Evolutionary conservation across 2,329 filamentous ascomycete species (phyloP).

Genomic region (Trichoderma afroharzianum): DNA sequence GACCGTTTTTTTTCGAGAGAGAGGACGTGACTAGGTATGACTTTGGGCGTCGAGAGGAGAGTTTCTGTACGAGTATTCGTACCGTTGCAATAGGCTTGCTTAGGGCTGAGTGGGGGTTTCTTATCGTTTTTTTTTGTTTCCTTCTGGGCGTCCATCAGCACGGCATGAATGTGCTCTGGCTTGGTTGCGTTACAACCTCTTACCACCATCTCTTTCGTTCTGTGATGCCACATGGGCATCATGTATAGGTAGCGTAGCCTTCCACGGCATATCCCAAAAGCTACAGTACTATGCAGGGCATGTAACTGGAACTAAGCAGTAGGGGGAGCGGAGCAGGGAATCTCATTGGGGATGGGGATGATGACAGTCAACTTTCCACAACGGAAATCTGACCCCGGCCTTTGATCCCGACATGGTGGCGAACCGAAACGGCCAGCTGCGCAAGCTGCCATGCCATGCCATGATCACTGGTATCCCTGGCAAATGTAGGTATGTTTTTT

Average conservation of each 20-base stretch:
- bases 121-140: background rate
- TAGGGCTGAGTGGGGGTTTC: conserved; percentile 5
- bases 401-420: background rate
- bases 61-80: background rate
- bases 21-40: background rate
- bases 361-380: background rate
- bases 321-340: background rate
- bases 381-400: background rate
- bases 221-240: background rate
- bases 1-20: background rate
- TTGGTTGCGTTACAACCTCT: background rate
- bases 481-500: no score
- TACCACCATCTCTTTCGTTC: background rate
- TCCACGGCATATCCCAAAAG: background rate
- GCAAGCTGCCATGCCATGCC: background rate
- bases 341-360: background rate
- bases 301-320: background rate
- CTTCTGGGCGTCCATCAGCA: background rate
- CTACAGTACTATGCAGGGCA: background rate
- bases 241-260: background rate
- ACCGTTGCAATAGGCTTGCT: background rate
- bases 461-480: background rate
- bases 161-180: background rate
- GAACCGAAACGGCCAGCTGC: background rate
- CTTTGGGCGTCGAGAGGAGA: background rate